Conservation (phyloP, 73 alveolate genomes). For the Blepharisma stoltei region DNA sequence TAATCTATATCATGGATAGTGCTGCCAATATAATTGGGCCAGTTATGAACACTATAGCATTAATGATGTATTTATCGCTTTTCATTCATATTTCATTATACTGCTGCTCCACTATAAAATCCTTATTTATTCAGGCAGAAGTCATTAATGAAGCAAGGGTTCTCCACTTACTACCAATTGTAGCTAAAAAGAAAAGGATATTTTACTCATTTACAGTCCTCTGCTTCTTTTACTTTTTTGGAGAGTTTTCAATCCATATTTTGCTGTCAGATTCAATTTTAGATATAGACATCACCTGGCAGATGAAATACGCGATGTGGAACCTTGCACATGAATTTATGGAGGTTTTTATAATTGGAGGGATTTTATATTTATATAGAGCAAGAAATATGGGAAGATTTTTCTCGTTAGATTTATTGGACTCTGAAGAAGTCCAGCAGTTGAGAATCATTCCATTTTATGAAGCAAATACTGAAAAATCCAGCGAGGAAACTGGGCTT, state of each 20-base stretch:
- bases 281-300: background rate
- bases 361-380: conserved; percentile 17
- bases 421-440: background rate
- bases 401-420: conserved; percentile 3
- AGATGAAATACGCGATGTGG: background rate
- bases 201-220: background rate
- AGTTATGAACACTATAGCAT: background rate
- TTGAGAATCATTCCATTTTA: conserved; percentile 8
- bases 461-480: background rate
- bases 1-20: conserved; percentile 10
- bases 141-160: background rate
- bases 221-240: background rate
- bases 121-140: background rate
- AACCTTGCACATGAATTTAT: background rate
- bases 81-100: background rate
- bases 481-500: too few relatives aligned
- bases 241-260: background rate
- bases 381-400: conserved; percentile 26
- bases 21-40: conserved; percentile 20
- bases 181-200: background rate
- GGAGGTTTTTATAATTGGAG: background rate
- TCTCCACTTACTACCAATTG: background rate
- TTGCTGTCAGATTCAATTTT: background rate
- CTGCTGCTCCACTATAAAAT: background rate
- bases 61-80: background rate